Conservation (phyloP, 306 rosid species). For the Malus sieversii region DNA sequence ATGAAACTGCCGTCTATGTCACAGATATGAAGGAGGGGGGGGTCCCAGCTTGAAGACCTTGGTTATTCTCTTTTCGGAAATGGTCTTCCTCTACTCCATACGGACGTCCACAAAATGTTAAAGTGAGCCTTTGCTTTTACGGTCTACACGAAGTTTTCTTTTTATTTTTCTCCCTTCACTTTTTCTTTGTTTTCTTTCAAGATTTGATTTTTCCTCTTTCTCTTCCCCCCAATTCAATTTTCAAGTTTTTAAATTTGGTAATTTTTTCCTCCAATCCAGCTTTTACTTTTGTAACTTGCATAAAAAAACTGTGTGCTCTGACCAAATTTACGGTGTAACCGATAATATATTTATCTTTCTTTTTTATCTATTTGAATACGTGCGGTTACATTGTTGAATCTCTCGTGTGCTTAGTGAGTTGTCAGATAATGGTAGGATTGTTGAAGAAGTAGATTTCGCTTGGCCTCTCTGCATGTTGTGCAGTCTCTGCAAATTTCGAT, state of each 20-base stretch:
- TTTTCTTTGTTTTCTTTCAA: background rate
- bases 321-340: background rate
- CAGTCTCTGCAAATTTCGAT: too few species aligned
- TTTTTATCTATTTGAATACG: too few species aligned
- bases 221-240: background rate
- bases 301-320: background rate
- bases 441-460: background rate
- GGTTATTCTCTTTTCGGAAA: conserved; percentile 40
- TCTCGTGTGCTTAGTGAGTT: background rate
- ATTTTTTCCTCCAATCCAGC: background rate
- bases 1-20: conserved; percentile 76
- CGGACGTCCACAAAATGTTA: background rate
- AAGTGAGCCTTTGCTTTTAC: conserved; percentile 2
- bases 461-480: background rate
- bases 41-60: conserved; percentile 70
- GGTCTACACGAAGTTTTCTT: background rate
- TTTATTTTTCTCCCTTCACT: background rate
- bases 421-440: background rate
- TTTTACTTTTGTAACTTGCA: background rate
- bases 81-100: background rate
- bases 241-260: background rate
- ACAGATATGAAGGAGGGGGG: conserved; percentile 51
- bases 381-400: background rate
- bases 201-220: background rate
- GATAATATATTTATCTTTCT: too few species aligned